Conservation (phyloP, 106 monocot species). For the Gastrodia elata region DNA sequence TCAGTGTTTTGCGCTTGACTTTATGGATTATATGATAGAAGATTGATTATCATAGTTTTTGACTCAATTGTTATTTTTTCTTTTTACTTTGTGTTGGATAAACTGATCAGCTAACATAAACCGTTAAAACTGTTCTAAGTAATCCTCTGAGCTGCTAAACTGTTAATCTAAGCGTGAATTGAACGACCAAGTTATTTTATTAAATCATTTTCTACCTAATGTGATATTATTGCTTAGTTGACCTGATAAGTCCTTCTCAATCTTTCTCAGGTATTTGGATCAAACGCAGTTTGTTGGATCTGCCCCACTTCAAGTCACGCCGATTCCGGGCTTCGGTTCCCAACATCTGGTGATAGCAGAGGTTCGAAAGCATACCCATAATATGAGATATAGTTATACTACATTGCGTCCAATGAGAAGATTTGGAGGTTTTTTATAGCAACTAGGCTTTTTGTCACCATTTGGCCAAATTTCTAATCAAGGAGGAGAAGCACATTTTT, state of each 20-base stretch:
- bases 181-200: too few species aligned
- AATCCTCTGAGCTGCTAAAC: too few species aligned
- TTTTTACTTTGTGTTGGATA: too few species aligned
- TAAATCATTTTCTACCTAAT: not conserved
- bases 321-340: slow-evolving; percentile 35
- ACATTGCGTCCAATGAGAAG: too few species aligned
- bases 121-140: too few species aligned
- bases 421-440: not conserved
- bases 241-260: not conserved
- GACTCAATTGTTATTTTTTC: too few species aligned
- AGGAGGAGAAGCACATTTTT: not conserved
- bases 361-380: slow-evolving; percentile 9
- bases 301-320: slow-evolving; percentile 26
- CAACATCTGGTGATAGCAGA: slow-evolving; percentile 25
- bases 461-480: not conserved
- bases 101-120: too few species aligned
- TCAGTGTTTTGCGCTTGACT: too few species aligned
- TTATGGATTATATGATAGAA: too few species aligned
- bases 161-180: too few species aligned
- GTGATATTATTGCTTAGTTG: not conserved
- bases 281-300: slow-evolving; percentile 39
- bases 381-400: not conserved
- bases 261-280: slow-evolving; percentile 34
- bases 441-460: not conserved
- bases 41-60: too few species aligned